Base-by-base conservation (phyloP, 2,329 filamentous ascomycete species). In the Phialophora chinensis region DNA sequence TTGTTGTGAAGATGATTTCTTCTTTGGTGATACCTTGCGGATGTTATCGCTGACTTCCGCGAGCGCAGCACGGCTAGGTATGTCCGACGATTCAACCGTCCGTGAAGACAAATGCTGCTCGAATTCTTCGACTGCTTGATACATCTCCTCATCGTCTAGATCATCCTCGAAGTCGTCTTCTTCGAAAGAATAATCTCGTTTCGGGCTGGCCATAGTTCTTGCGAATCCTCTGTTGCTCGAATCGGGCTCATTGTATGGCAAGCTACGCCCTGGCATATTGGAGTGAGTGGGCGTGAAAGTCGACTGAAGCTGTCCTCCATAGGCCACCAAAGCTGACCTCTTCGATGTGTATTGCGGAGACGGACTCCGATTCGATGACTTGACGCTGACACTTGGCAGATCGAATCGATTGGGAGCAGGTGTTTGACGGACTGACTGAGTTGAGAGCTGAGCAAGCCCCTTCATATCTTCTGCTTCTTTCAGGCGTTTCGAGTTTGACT, bases 91-190 rank as follows among this genome's bases (percentile, higher is more conserved):
- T 10, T 47, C 47, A 49, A 20, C 14, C 6, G 35, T 53, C 5
- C 50, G n/a, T 25, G 53, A 47, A 10, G 63, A 38, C 10, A 73
- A 64, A 50, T 71, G 70, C 58, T 76, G 73, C 25, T 80, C 76
- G 35, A 80, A 73, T 65, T 75, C 71, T 50, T 78, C 76, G n/a
- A 76, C 77, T 44, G 72, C 78, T 60, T 82, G 78, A n/a, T 82
- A 73, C 73, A 83, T 79, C 60, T 80, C 78, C 66, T 82, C 80
- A 58, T 79, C 79, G 38, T 76, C 76, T 66, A 73, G 59, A 25
- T 79, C 77, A 64, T 78, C 74, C 42, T 80, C 79, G 69, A 81
- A 81, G 20, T 82, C 80, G 61, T 80, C 76, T 25, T 74, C 60
- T 25, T 68, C 63, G 35, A 66, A 62, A 1, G 60, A 57, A 20